Base-by-base conservation (phyloP, 768 basidiomycete species). In the Rhizopogon vinicolor region DNA sequence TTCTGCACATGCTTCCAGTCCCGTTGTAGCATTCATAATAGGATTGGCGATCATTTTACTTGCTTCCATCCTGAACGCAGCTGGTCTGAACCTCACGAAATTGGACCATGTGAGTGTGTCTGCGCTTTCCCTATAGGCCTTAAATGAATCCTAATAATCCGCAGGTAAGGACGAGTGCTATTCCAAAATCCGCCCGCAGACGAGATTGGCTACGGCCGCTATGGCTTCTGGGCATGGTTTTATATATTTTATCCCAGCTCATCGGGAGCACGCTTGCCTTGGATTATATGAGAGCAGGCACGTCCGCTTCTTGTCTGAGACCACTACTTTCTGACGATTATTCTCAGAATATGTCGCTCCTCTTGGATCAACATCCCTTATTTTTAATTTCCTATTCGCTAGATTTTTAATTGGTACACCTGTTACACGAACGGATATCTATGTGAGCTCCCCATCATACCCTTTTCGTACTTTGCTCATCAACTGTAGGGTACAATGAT, bases 341-440 rank as follows among this genome's bases (percentile, higher is more conserved):
- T 9, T 22, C 51, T 54, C 71, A 84, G 91, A 96, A 83, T 98
- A 97, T 69, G 95, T 98, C 54, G 96, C 96, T 1, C 95, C 95
- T 2, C 80, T 98, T 4, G 95, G 96, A 13, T 93, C 92, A 0
- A 89, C 93, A 10, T 91, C 93, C 12, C 83, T 98, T 58, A 85
- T 98, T 54, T 98, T 98, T 77, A 98, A 98, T 69, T 95, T 97
- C 67, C 77, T 97, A 39, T 96, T 97, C 68, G 96, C 96, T 39
- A 84, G 89, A 62, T 89, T 93, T 65, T 79, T 93, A 56, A 87
- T 92, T 6, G 91, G 90, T 39, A 91, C 88, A 5, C 89, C 91
- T 1, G 89, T 95, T 40, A 92, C 89, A 42, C 82, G 74, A 54
- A 87, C 81, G 37, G 93, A 95, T 66, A 89, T 94, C 37, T 87